These are phyloP conservation scores for Aspergillus texensis DNA, from an alignment of 2,329 filamentous ascomycete genomes.

Conservation along the genomic window DNA sequence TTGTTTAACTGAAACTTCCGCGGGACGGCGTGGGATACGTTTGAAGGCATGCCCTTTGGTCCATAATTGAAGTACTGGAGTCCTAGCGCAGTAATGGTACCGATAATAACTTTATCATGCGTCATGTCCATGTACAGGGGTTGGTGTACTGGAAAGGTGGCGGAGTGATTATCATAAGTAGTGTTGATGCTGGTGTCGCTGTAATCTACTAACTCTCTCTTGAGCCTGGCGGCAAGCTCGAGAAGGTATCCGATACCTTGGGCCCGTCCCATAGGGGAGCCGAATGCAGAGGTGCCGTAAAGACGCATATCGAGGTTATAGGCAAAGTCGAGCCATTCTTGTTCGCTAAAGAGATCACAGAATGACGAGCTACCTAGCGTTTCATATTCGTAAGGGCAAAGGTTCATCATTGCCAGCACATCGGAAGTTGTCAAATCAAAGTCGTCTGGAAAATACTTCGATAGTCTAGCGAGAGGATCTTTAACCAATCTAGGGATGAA, in stretches of 20 bases:
- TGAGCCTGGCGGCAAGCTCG: conserved; percentile 53
- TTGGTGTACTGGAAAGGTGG: conserved; percentile 51
- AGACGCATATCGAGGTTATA: conserved; percentile 56
- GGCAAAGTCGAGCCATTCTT: conserved; percentile 59
- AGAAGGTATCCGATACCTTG: conserved; percentile 57
- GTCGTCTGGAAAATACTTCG: conserved; percentile 49
- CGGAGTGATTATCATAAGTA: conserved; percentile 49
- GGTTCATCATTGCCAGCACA: conserved; percentile 54
- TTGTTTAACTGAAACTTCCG: conserved; percentile 54
- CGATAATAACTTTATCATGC: conserved; percentile 58
- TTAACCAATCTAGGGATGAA: conserved; percentile 52
- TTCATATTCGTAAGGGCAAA: conserved; percentile 58
- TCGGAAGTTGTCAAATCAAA: conserved; percentile 56
- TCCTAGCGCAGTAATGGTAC: conserved; percentile 54
- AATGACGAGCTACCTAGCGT: conserved; percentile 56
- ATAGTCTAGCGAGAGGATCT: conserved; percentile 50
- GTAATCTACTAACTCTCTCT: conserved; percentile 48
- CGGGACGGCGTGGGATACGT: conserved; percentile 44
- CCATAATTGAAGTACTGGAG: conserved; percentile 54
- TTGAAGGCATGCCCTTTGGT: conserved; percentile 26
- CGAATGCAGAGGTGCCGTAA: conserved; percentile 48
- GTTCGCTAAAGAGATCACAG: conserved; percentile 55
- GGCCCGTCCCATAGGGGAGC: conserved; percentile 54
- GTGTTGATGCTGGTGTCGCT: conserved; percentile 58
- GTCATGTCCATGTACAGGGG: conserved; percentile 57